Percentiles rank a stretch among this genome's conserved stretches.
phyloP scores from a whole-genome alignment of 768 basidiomycete genomes.

The Kwoniella dendrophila region DNA sequence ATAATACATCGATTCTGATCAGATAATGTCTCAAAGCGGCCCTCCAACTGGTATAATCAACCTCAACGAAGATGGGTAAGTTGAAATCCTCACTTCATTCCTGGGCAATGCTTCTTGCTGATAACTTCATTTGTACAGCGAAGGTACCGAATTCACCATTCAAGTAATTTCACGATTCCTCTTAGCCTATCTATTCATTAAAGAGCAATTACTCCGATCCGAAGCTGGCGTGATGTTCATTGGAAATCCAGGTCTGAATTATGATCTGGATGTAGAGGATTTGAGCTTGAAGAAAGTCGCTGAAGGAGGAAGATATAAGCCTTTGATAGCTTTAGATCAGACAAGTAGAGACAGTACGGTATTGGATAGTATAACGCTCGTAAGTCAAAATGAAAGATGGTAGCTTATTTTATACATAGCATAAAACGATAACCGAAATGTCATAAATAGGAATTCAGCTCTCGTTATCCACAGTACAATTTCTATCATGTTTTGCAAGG shows the following conservation, averaged over 20 bases:
- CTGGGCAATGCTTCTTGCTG: background rate
- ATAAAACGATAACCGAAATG: background rate
- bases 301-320: background rate
- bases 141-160: constrained; percentile 23
- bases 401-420: background rate
- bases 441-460: constrained; percentile 12
- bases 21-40: constrained; percentile 31
- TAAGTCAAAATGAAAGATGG: background rate
- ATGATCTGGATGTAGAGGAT: constrained; percentile 25
- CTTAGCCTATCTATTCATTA: constrained; percentile 20
- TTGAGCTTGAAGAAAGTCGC: constrained; percentile 23
- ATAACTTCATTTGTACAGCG: constrained; percentile 1
- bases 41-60: constrained; percentile 9
- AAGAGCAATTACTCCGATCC: background rate
- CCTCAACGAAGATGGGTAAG: constrained; percentile 30
- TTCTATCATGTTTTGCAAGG: constrained; percentile 22
- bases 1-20: background rate
- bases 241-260: constrained; percentile 20
- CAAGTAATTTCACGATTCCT: constrained; percentile 36
- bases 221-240: constrained; percentile 28
- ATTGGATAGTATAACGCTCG: constrained; percentile 21
- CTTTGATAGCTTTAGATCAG: constrained; percentile 24
- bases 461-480: constrained; percentile 27
- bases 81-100: background rate
- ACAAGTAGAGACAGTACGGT: constrained; percentile 30